phyloP scores from a whole-genome alignment of 768 basidiomycete genomes.

The Agrocybe pediades region DNA sequence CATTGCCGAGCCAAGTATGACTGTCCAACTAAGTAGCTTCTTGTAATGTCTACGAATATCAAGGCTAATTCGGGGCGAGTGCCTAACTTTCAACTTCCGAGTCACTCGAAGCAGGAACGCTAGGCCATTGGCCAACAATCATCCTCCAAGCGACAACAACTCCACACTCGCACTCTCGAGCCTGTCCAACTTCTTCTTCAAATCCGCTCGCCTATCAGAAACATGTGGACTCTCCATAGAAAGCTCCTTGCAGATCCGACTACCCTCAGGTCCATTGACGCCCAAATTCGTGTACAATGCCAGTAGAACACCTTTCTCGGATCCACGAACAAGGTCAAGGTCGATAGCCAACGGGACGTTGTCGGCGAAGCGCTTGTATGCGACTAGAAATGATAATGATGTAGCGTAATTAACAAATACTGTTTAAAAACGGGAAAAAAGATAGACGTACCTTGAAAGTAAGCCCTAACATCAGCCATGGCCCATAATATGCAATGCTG shows the following conservation, averaged over 20 bases:
- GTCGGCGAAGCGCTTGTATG: conserved; percentile 59
- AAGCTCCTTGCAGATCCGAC: conserved; percentile 45
- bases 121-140: too few species aligned
- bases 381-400: conserved; percentile 2
- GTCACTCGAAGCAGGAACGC: too few species aligned
- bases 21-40: too few species aligned
- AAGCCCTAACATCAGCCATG: conserved; percentile 67
- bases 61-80: too few species aligned
- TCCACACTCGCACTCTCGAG: conserved; percentile 45
- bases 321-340: conserved; percentile 47
- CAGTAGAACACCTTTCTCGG: conserved; percentile 43
- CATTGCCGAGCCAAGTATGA: too few species aligned
- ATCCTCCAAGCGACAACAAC: conserved; percentile 20
- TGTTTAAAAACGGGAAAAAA: background rate
- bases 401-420: background rate
- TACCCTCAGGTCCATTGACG: conserved; percentile 47
- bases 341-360: conserved; percentile 59
- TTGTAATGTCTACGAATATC: too few species aligned
- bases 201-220: conserved; percentile 43
- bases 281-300: conserved; percentile 48
- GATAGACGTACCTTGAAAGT: conserved; percentile 60
- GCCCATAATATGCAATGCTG: conserved; percentile 67
- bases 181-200: conserved; percentile 49
- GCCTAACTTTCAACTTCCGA: too few species aligned
- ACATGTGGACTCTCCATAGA: conserved; percentile 48